Evolutionary conservation across 495 filamentous ascomycete species (phyloP).

Genomic region (Penicillium arizonense): DNA sequence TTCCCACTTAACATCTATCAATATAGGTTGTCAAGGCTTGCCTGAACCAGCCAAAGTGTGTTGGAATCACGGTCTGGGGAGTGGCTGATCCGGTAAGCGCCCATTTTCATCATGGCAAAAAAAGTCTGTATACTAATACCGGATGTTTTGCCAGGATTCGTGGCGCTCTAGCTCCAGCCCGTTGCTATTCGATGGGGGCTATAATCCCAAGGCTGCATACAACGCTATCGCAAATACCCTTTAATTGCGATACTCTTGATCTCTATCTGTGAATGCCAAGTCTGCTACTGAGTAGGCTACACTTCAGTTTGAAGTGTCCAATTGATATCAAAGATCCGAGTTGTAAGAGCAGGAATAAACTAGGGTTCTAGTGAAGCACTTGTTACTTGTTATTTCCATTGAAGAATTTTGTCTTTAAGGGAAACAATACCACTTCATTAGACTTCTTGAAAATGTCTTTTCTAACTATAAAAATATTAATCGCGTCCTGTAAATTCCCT

Average conservation of each 20-base stretch:
- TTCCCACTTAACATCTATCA: conserved; percentile 1
- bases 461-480: not conserved
- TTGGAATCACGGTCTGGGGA: conserved; percentile 78
- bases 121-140: not conserved
- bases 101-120: not conserved
- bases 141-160: conserved; percentile 40
- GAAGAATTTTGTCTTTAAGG: not conserved
- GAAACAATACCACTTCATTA: not conserved
- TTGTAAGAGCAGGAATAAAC: not conserved
- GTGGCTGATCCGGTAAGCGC: conserved; percentile 59
- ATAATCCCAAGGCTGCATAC: conserved; percentile 64
- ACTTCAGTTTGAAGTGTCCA: not conserved
- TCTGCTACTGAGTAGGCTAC: not conserved
- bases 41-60: conserved; percentile 60
- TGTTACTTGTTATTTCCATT: not conserved
- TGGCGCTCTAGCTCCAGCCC: conserved; percentile 62
- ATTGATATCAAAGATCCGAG: not conserved
- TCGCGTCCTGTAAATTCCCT: not conserved
- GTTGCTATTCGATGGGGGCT: conserved; percentile 64
- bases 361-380: not conserved
- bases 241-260: not conserved
- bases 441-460: not conserved
- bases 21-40: conserved; percentile 59
- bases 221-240: conserved; percentile 49
- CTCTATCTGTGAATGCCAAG: not conserved